Conservation (phyloP, 768 basidiomycete genomes). For the Cantharellus cinnabarinus region DNA sequence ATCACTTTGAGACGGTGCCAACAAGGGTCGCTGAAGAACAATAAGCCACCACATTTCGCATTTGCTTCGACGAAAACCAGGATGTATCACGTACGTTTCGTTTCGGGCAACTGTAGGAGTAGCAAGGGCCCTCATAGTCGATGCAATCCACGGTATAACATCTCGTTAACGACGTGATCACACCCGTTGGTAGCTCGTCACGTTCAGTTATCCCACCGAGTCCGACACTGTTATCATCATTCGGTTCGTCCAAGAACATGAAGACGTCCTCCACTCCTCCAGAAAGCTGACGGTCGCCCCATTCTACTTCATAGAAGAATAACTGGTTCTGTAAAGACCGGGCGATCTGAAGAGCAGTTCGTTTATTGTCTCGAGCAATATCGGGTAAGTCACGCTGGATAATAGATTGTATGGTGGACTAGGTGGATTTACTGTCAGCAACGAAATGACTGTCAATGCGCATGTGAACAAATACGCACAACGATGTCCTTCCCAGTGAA, state of each 20-base stretch:
- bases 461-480: conserved; percentile 26
- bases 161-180: conserved; percentile 72
- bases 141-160: conserved; percentile 81
- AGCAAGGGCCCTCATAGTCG: conserved; percentile 52
- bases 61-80: background rate
- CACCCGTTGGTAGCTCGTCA: conserved; percentile 67
- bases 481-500: conserved; percentile 94
- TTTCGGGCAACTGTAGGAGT: conserved; percentile 46
- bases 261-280: conserved; percentile 88
- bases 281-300: conserved; percentile 62
- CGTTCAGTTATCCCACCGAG: conserved; percentile 19
- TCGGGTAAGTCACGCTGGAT: conserved; percentile 72
- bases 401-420: conserved; percentile 77
- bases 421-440: background rate
- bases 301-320: conserved; percentile 94
- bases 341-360: conserved; percentile 71
- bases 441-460: background rate
- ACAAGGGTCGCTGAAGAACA: background rate
- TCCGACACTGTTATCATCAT: conserved; percentile 24
- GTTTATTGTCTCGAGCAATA: conserved; percentile 54
- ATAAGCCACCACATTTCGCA: background rate
- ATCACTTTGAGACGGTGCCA: background rate
- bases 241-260: conserved; percentile 49
- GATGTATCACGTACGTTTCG: conserved; percentile 1
- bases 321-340: conserved; percentile 79